Conservation (phyloP, 495 filamentous ascomycete genomes). For the Friedmanniomyces simplex region DNA sequence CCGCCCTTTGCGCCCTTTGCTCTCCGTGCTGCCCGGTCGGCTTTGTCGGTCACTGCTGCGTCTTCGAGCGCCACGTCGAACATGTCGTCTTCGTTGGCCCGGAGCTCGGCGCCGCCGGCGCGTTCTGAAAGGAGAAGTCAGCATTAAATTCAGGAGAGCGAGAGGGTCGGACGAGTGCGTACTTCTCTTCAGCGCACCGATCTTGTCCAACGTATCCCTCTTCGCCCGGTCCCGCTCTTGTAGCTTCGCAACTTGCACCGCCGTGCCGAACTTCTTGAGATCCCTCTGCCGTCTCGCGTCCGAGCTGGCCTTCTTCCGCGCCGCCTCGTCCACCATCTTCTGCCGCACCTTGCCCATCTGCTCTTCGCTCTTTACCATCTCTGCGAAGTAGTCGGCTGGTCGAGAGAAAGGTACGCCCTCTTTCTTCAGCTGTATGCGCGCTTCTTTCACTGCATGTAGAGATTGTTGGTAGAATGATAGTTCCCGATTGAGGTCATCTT, state of each 20-base stretch:
- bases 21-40: conserved; percentile 38
- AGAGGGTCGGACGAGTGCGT: no score
- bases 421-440: conserved; percentile 60
- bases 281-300: conserved; percentile 89
- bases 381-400: conserved; percentile 90
- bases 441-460: conserved; percentile 63
- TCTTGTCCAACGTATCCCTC: conserved; percentile 85
- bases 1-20: conserved; percentile 13
- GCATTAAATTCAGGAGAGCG: no score
- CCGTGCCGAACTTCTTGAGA: conserved; percentile 98
- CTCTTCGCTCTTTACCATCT: conserved; percentile 97
- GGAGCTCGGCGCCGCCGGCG: conserved; percentile 50
- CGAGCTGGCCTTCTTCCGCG: conserved; percentile 78
- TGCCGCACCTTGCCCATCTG: conserved; percentile 94
- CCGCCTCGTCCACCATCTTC: conserved; percentile 86
- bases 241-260: conserved; percentile 92
- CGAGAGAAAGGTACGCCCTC: conserved; percentile 77
- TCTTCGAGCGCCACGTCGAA: conserved; percentile 93
- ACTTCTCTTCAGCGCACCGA: conserved; percentile 89
- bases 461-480: conserved; percentile 89
- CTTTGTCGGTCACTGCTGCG: conserved; percentile 39
- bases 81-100: conserved; percentile 69
- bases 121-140: no score
- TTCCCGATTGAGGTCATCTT: conserved; percentile 84
- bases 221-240: conserved; percentile 88